Base-by-base conservation (phyloP, 345 rosid species). In the Physaria fendleri region DNA sequence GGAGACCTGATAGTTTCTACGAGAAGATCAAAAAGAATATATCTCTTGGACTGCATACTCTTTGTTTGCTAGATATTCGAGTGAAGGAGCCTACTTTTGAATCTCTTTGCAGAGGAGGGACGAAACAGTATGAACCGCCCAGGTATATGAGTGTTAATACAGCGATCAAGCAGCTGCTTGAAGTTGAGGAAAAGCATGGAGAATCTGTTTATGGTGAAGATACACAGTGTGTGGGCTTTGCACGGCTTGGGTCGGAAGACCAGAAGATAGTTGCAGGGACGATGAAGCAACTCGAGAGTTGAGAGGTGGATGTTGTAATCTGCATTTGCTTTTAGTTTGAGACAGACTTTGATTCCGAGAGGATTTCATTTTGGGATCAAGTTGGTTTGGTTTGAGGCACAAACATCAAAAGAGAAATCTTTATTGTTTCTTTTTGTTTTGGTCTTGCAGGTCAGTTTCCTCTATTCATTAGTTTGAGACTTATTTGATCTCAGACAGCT, bases 1-100 rank as follows among this genome's bases (percentile, higher is more conserved):
- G 97, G 99, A 82, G 85, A 59, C 99, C 99, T 1, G 82, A 80
- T 59, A 94, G 97, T 82, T 94, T 94, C 65, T 87, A 94, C 24
- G 90, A 85, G 74, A 90, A 85, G 77, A 79, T 90, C 23, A 69
- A 68, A 64, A 77, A 69, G 58, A 94, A 94, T 56, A 77, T 76
- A 5, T 33, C 61, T 11, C 85, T 85, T 47, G 95, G 96, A 30
- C 73, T 90, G 66, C 99, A 87, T 64, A 90, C 97, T 5, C 95
- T 90, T 64, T 94, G 97, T 74, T 76, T 94, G 42, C 69, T 90
- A 61, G 96, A 94, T 79, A 94, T 94, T 50, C 78, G 84, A 35
- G 97, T 90, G 64, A 94, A 89, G 75, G 97, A 90, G 74, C 99
- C 96, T 0, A 66, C 97, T 18, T 77, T 82, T 71, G 97, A 94